A percentile compares a stretch with the other conserved stretches of the same genome.
phyloP scores from a whole-genome alignment of 352 stramenopile genomes.

The Pythium monospermum region DNA sequence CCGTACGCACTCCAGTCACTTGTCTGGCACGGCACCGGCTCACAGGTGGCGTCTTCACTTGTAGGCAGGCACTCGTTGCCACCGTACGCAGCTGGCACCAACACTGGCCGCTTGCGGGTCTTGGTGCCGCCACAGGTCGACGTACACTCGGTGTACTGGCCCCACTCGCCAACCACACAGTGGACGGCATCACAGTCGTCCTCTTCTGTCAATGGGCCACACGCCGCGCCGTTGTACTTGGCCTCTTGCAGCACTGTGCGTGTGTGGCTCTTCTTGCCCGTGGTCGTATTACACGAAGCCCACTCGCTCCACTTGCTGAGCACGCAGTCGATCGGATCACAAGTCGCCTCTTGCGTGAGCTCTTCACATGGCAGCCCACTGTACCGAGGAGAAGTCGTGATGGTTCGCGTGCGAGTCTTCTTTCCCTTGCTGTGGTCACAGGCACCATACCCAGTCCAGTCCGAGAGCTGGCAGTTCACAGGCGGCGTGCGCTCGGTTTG shows the following conservation, averaged over 20 bases:
- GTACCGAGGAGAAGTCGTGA: slow-evolving; percentile 42
- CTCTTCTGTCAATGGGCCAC: slow-evolving; percentile 29
- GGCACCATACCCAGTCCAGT: slow-evolving; percentile 39
- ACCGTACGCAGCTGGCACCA: slow-evolving; percentile 1
- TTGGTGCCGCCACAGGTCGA: slow-evolving; percentile 30
- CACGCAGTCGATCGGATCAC: slow-evolving; percentile 39
- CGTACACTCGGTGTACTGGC: slow-evolving; percentile 31
- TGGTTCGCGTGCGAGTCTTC: slow-evolving; percentile 35
- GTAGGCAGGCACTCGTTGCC: slow-evolving; percentile 5
- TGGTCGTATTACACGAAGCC: slow-evolving; percentile 34
- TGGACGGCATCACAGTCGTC: slow-evolving; percentile 34
- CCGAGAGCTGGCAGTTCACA: slow-evolving; percentile 43
- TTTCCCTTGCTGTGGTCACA: slow-evolving; percentile 28
- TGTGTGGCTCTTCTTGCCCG: slow-evolving; percentile 25
- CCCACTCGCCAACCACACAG: slow-evolving; percentile 33
- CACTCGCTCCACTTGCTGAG: slow-evolving; percentile 39
- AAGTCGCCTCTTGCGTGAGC: slow-evolving; percentile 30
- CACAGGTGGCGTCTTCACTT: slow-evolving; percentile 5
- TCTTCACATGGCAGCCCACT: slow-evolving; percentile 37
- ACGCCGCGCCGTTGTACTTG: slow-evolving; percentile 37
- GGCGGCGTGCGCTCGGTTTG: slow-evolving; percentile 32
- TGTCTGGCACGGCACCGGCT: slow-evolving; percentile 12
- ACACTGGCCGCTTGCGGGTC: slow-evolving; percentile 14
- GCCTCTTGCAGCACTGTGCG: slow-evolving; percentile 26
- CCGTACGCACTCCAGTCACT: not conserved